These are phyloP conservation scores for Solanum aculeatissimum DNA, from an alignment of 305 asterid species.

Conservation along the genomic window DNA sequence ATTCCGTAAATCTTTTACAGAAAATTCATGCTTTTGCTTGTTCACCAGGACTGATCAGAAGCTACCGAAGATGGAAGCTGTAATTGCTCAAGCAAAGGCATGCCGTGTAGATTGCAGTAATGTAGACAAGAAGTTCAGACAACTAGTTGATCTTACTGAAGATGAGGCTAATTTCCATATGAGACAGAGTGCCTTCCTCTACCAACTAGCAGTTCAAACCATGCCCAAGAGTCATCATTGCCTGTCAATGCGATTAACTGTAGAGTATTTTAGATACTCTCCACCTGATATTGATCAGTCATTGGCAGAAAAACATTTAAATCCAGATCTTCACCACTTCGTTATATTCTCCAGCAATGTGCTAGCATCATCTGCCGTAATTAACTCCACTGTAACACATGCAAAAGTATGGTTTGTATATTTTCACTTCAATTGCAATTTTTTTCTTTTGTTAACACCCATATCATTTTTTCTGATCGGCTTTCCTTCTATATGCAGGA, in stretches of 20 bases:
- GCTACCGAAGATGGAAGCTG: constrained; percentile 66
- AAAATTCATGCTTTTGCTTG: constrained; percentile 8
- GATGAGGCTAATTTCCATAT: constrained; percentile 93
- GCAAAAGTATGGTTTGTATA: constrained; percentile 46
- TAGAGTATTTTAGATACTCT: constrained; percentile 71
- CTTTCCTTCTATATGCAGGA: constrained; percentile 44
- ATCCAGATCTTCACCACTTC: constrained; percentile 74
- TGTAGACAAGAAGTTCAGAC: constrained; percentile 96
- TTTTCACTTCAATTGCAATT: background rate
- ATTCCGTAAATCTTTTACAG: background rate
- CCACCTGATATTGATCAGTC: constrained; percentile 42
- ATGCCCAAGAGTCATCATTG: constrained; percentile 97
- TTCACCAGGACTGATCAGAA: constrained; percentile 49
- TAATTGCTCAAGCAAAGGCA: constrained; percentile 60
- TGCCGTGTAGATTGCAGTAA: constrained; percentile 79
- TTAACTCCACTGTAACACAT: constrained; percentile 78
- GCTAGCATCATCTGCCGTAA: constrained; percentile 78
- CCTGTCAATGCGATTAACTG: constrained; percentile 85
- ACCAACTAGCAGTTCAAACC: constrained; percentile 94
- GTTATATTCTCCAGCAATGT: constrained; percentile 77
- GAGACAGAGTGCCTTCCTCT: constrained; percentile 98
- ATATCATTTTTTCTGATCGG: constrained; percentile 9
- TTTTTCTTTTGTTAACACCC: constrained; percentile 1
- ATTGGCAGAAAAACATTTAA: constrained; percentile 37
- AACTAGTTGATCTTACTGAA: constrained; percentile 86